Evolutionary conservation across 2,329 filamentous ascomycete genomes (phyloP).

Genomic region (Colletotrichum destructivum): DNA sequence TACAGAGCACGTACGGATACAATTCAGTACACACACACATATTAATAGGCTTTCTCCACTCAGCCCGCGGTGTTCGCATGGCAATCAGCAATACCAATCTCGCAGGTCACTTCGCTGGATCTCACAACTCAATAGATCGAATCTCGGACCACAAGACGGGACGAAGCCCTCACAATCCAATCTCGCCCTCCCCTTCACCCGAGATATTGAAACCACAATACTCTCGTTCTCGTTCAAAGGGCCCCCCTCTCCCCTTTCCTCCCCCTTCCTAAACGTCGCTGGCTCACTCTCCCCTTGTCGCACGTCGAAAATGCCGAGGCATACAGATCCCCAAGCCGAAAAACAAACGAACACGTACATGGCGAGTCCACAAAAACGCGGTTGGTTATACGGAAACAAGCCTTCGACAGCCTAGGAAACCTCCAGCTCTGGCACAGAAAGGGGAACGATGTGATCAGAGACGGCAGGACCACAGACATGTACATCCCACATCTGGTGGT

Average conservation of each 20-base stretch:
- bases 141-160: not conserved
- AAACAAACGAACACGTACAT: not conserved
- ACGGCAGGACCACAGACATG: not conserved
- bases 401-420: not conserved
- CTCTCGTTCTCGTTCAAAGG: not conserved
- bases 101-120: not conserved
- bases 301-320: constrained; percentile 2
- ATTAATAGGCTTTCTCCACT: not conserved
- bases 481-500: not conserved
- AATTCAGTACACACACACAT: too few species aligned
- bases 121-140: not conserved
- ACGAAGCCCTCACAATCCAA: not conserved
- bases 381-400: constrained; percentile 1
- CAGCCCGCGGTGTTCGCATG: not conserved
- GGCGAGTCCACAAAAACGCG: constrained; percentile 1
- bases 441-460: not conserved
- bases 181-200: not conserved
- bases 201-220: not conserved
- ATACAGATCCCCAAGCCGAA: not conserved
- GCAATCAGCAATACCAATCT: not conserved
- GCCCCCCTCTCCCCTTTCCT: not conserved
- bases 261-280: not conserved
- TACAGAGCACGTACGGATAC: too few species aligned
- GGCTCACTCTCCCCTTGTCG: not conserved
- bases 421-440: not conserved